phyloP scores from a whole-genome alignment of 2,329 filamentous ascomycete genomes.

The Cytospora piceicola region DNA sequence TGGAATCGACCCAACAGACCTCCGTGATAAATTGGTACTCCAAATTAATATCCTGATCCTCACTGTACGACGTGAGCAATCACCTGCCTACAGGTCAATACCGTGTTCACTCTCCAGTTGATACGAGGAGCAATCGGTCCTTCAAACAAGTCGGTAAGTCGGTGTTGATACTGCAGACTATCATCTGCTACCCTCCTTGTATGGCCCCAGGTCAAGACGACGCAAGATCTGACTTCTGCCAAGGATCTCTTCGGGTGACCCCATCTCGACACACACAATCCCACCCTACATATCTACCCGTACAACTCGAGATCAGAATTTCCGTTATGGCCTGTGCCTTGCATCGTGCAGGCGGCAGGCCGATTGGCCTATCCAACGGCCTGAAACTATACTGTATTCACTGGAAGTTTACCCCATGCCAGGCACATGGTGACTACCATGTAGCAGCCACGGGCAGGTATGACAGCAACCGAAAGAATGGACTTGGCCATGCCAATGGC shows the following conservation, averaged over 20 bases:
- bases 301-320: conserved; percentile 23
- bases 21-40: conserved; percentile 7
- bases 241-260: conserved; percentile 17
- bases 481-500: conserved; percentile 9
- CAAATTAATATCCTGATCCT: conserved; percentile 24
- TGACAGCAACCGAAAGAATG: conserved; percentile 5
- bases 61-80: conserved; percentile 25
- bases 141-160: neutral
- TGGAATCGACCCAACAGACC: conserved; percentile 5
- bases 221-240: conserved; percentile 1
- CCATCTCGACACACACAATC: conserved; percentile 24
- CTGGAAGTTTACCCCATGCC: neutral
- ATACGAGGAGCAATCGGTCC: conserved; percentile 19
- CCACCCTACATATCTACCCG: conserved; percentile 16
- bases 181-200: neutral
- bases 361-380: conserved; percentile 4
- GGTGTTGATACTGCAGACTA: conserved; percentile 6
- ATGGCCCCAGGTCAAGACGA: conserved; percentile 5
- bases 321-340: conserved; percentile 25
- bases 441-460: conserved; percentile 8
- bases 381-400: conserved; percentile 13
- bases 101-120: conserved; percentile 18
- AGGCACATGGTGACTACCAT: neutral
- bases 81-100: conserved; percentile 21
- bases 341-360: conserved; percentile 28